Conservation (phyloP, 1,139 yeast species). For the Kluyveromyces marxianus region DNA sequence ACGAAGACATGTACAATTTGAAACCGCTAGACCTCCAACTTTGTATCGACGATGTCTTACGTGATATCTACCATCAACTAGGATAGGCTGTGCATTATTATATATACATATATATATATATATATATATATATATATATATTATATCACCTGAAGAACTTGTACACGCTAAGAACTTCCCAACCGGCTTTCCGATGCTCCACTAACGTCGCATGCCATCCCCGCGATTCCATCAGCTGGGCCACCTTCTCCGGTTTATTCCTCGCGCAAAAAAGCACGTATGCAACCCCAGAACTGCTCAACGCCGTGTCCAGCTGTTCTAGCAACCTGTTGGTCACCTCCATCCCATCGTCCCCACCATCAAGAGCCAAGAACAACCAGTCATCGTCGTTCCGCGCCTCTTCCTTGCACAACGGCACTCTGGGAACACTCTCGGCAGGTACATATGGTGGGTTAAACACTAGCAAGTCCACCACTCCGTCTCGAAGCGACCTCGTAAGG, state of each 20-base stretch:
- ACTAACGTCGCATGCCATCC: constrained; percentile 54
- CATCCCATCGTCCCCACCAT: constrained; percentile 92
- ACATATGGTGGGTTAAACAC: constrained; percentile 96
- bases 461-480: constrained; percentile 51
- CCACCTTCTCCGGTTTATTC: constrained; percentile 64
- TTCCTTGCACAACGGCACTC: constrained; percentile 31
- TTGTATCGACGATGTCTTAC: constrained; percentile 47
- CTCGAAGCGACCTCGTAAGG: constrained; percentile 45
- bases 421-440: constrained; percentile 71
- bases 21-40: constrained; percentile 40
- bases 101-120: too few relatives aligned
- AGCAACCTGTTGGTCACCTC: constrained; percentile 62
- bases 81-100: background rate
- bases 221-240: constrained; percentile 36
- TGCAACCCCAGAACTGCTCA: constrained; percentile 60
- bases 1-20: constrained; percentile 63
- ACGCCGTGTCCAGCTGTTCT: constrained; percentile 39
- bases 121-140: background rate
- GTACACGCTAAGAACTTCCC: constrained; percentile 85
- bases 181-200: constrained; percentile 75
- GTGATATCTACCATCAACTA: constrained; percentile 40
- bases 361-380: constrained; percentile 84
- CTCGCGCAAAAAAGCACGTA: constrained; percentile 82
- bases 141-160: constrained; percentile 34
- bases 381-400: constrained; percentile 34